Percentiles rank a stretch among this genome's conserved stretches.
Evolutionary conservation across 179 eudicot genomes (phyloP).

Genomic region (Silene coronaria): DNA sequence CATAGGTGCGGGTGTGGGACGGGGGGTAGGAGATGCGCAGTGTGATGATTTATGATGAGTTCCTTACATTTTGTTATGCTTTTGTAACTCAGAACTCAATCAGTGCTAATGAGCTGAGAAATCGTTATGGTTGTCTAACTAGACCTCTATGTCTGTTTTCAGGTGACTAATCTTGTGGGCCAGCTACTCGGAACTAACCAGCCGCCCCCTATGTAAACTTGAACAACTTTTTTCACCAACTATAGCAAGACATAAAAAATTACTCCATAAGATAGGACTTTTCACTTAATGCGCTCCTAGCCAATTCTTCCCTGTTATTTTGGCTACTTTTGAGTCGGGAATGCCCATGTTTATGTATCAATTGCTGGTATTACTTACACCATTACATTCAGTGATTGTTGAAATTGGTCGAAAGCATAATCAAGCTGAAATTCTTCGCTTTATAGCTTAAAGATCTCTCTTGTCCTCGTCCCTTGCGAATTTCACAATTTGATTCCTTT

Average conservation of each 20-base stretch:
- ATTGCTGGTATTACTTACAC: constrained; percentile 18
- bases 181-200: constrained; percentile 58
- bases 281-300: constrained; percentile 6
- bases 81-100: too few relatives aligned
- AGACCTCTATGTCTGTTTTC: constrained; percentile 22
- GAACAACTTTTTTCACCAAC: not conserved
- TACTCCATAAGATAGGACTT: constrained; percentile 4
- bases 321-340: constrained; percentile 15
- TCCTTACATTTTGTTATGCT: not conserved
- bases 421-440: not conserved
- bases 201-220: constrained; percentile 39
- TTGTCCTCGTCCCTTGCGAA: too few relatives aligned
- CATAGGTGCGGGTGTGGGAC: too few relatives aligned
- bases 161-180: constrained; percentile 68
- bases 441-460: not conserved
- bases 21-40: too few relatives aligned
- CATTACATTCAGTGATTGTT: constrained; percentile 13
- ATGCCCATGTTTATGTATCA: constrained; percentile 19
- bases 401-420: constrained; percentile 3
- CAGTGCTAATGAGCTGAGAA: too few relatives aligned
- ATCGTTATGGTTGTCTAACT: constrained; percentile 2
- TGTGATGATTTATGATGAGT: not conserved
- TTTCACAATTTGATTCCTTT: too few relatives aligned
- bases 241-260: not conserved
- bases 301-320: not conserved